These are phyloP conservation scores for Draba incana DNA, from an alignment of 345 rosid genomes.

Conservation along the genomic window DNA sequence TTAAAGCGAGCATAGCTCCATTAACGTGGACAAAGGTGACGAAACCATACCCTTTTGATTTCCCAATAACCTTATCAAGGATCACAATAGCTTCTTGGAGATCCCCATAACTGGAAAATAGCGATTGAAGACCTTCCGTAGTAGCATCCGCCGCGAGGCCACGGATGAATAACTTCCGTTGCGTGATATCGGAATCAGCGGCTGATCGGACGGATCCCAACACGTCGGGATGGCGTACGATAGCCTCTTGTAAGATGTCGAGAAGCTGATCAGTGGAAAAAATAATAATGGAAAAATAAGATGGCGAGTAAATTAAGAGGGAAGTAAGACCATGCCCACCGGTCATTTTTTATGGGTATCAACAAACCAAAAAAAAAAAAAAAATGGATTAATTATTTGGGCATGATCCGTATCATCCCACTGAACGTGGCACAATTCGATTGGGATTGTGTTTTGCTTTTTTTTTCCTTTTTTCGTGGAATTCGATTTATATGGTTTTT, in stretches of 20 bases:
- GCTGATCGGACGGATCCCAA: constrained; percentile 57
- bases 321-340: not conserved
- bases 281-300: not conserved
- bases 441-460: too few relatives aligned
- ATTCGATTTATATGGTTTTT: too few relatives aligned
- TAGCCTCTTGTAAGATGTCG: constrained; percentile 57
- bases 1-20: constrained; percentile 67
- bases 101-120: constrained; percentile 67
- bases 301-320: not conserved
- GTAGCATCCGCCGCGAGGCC: constrained; percentile 87
- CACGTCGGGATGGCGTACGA: constrained; percentile 53
- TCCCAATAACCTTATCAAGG: constrained; percentile 65
- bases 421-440: too few relatives aligned
- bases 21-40: constrained; percentile 64
- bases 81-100: constrained; percentile 77
- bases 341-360: too few relatives aligned
- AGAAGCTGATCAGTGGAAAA: constrained; percentile 60
- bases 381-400: too few relatives aligned
- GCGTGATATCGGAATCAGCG: constrained; percentile 67
- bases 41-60: constrained; percentile 81
- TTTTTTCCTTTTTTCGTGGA: too few relatives aligned
- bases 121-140: constrained; percentile 58
- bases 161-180: constrained; percentile 76
- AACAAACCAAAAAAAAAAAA: too few relatives aligned
- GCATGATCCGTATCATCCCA: too few relatives aligned